A percentile compares a stretch with the other conserved stretches of the same genome.
Conservation (phyloP, 495 filamentous ascomycete genomes). For the Lasiosphaeris hirsuta region DNA sequence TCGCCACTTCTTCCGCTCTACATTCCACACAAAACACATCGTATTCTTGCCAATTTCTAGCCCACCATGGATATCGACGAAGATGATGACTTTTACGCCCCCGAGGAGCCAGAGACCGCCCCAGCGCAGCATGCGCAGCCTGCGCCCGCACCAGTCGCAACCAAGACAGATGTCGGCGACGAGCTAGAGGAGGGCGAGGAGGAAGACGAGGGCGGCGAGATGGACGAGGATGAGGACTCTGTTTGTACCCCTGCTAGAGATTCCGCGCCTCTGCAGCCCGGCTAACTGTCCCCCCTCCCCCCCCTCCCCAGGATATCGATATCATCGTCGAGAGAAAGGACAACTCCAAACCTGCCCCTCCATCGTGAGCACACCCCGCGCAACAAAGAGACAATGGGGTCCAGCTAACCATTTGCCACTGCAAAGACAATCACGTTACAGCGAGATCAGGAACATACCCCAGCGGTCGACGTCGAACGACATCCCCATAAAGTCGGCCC, state of each 20-base stretch:
- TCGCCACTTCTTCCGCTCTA: not conserved
- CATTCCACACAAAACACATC: not conserved
- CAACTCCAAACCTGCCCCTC: conserved; percentile 65
- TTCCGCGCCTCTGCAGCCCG: not conserved
- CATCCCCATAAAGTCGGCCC: conserved; percentile 36
- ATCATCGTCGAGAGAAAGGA: conserved; percentile 89
- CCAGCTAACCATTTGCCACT: conserved; percentile 16
- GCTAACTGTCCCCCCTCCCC: too few relatives aligned
- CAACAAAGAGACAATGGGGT: not conserved
- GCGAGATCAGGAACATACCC: conserved; percentile 64
- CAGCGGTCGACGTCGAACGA: conserved; percentile 58
- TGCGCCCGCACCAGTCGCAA: conserved; percentile 4
- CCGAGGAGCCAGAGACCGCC: conserved; percentile 40
- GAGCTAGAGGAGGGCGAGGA: conserved; percentile 59
- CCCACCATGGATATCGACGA: conserved; percentile 63
- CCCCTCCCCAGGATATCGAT: conserved; percentile 81
- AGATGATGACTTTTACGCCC: conserved; percentile 67
- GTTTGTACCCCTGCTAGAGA: conserved; percentile 22
- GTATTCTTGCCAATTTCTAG: not conserved
- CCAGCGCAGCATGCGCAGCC: conserved; percentile 24
- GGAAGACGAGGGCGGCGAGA: conserved; percentile 69
- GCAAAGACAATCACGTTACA: conserved; percentile 50
- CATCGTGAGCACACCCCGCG: conserved; percentile 47
- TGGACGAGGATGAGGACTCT: conserved; percentile 65
- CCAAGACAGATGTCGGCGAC: conserved; percentile 34